A percentile compares a stretch with the other conserved stretches of the same genome.
These are phyloP conservation scores for Nitzschia sp. DNA, from an alignment of 108 stramenopile species.

Conservation along the genomic window DNA sequence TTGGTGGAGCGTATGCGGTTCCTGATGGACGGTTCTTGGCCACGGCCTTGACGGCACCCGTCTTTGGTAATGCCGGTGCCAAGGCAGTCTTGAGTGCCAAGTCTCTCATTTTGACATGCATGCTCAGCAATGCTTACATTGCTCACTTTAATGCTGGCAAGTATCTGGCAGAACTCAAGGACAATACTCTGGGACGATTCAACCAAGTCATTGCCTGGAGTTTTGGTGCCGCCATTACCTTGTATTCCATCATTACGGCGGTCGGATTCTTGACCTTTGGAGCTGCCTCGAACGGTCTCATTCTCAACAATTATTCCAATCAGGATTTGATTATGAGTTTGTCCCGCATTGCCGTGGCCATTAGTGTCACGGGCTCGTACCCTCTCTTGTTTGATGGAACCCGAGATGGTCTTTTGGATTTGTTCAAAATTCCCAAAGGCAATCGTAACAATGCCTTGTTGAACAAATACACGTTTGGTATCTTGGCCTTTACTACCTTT, in stretches of 20 bases:
- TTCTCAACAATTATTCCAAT: constrained; percentile 95
- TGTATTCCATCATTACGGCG: constrained; percentile 78
- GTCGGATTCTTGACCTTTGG: constrained; percentile 95
- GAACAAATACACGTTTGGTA: constrained; percentile 67
- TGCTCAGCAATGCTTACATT: constrained; percentile 95
- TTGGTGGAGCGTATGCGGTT: constrained; percentile 75
- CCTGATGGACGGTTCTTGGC: constrained; percentile 72
- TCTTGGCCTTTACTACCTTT: constrained; percentile 63
- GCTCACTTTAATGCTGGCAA: constrained; percentile 84
- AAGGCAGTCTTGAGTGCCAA: constrained; percentile 72
- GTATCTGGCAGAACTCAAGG: constrained; percentile 92
- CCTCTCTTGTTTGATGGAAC: constrained; percentile 73
- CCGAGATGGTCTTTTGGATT: constrained; percentile 84
- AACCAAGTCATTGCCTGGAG: constrained; percentile 76
- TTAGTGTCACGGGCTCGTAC: constrained; percentile 83
- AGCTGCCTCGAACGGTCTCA: constrained; percentile 82
- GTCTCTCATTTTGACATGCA: constrained; percentile 87
- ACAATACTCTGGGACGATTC: constrained; percentile 86
- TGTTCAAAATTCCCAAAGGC: constrained; percentile 62
- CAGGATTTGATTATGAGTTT: constrained; percentile 88
- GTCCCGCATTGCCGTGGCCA: constrained; percentile 87
- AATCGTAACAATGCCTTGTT: constrained; percentile 61
- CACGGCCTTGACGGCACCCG: constrained; percentile 46
- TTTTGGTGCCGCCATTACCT: constrained; percentile 75
- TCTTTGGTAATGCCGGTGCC: constrained; percentile 73